Conservation (phyloP, 441 rosid genomes). For the Adansonia madagascariensis region DNA sequence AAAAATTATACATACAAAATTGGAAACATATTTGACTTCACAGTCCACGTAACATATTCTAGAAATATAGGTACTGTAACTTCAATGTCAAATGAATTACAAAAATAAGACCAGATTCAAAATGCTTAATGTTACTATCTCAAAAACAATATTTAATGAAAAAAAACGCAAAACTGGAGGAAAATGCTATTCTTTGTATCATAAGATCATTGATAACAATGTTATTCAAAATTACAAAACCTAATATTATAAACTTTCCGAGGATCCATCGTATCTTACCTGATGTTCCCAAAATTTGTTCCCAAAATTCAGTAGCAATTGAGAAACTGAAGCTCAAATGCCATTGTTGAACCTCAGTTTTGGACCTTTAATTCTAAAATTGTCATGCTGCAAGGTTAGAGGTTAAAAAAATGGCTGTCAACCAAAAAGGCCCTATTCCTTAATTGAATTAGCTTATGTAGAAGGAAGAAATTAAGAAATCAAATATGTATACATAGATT, state of each 20-base stretch:
- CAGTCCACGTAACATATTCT: too few species aligned
- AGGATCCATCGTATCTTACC: constrained; percentile 27
- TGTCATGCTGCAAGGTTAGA: constrained; percentile 37
- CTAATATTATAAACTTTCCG: constrained; percentile 39
- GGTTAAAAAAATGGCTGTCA: background rate
- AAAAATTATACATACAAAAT: too few species aligned
- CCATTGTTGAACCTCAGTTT: constrained; percentile 41
- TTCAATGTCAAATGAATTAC: too few species aligned
- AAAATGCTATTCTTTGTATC: constrained; percentile 34
- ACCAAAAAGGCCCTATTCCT: constrained; percentile 20
- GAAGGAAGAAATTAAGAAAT: constrained; percentile 25
- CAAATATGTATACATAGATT: constrained; percentile 23
- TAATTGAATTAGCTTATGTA: constrained; percentile 14
- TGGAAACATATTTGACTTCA: too few species aligned
- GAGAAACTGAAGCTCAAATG: constrained; percentile 31
- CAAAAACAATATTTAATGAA: background rate
- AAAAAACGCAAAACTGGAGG: background rate
- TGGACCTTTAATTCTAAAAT: constrained; percentile 29
- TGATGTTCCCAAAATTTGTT: constrained; percentile 35
- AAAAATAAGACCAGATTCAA: too few species aligned
- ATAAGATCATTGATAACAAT: constrained; percentile 14
- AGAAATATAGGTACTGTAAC: too few species aligned
- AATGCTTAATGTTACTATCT: too few species aligned
- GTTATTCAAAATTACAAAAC: constrained; percentile 41
- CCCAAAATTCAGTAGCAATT: constrained; percentile 48